Evolutionary conservation across 768 basidiomycete genomes (phyloP).

Genomic region (Naganishia antarctica): DNA sequence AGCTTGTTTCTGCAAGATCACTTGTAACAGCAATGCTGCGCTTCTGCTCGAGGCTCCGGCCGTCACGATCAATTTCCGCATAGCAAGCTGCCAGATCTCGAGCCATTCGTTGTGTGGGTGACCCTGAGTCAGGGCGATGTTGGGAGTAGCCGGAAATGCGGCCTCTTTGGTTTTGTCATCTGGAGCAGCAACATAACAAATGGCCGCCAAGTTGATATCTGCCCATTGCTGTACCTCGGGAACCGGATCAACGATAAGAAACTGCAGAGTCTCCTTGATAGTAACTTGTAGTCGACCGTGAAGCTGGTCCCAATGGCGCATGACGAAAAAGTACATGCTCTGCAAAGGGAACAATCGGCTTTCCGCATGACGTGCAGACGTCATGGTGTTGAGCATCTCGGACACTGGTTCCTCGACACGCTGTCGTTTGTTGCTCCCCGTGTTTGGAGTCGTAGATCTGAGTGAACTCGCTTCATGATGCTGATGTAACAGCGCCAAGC

Average conservation of each 20-base stretch:
- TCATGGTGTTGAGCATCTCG: conserved; percentile 57
- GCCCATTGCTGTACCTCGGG: conserved; percentile 71
- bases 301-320: conserved; percentile 66
- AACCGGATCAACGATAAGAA: conserved; percentile 64
- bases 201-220: conserved; percentile 70
- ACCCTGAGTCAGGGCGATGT: no score
- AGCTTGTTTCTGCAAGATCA: conserved; percentile 53
- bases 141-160: no score
- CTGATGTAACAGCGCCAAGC: conserved; percentile 60
- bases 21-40: conserved; percentile 66
- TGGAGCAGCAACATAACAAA: conserved; percentile 41
- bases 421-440: conserved; percentile 50
- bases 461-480: conserved; percentile 13
- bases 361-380: conserved; percentile 21
- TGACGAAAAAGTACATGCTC: conserved; percentile 75
- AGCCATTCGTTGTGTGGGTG: no score
- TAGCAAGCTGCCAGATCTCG: conserved; percentile 72
- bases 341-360: conserved; percentile 58
- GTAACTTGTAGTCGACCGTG: conserved; percentile 59
- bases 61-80: conserved; percentile 66
- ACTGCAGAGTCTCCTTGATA: conserved; percentile 58
- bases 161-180: no score
- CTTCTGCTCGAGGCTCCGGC: conserved; percentile 61
- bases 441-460: conserved; percentile 24
- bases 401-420: conserved; percentile 59